Evolutionary conservation across 306 rosid genomes (phyloP), one percentile per base, ranked within the genome.

Genomic region (Morella rubra): DNA sequence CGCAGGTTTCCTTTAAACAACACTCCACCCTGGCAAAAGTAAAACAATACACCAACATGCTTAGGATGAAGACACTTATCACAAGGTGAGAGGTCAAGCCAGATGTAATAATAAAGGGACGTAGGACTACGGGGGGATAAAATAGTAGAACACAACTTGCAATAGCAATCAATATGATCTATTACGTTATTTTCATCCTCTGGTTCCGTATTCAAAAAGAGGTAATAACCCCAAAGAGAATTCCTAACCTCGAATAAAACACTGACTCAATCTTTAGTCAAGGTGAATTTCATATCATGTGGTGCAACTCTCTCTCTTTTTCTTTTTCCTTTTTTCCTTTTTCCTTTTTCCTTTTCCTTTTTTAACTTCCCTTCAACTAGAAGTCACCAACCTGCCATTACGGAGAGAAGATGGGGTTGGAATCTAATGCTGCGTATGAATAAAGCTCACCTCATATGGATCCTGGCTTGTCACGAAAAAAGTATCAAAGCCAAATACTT

Each of bases 1-100:
- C 99, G 93, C 80, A 96, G 88, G 78, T 96, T 96, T 79, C 99
- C 99, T 83, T 96, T 92, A 80, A 96, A 96, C 82, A 96, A 72
- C 22, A 96, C 96, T 82, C 99, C 99, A 71, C 91, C 93, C 99
- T 96, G 67, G 81, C 46, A 79, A 64, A 77, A 73, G 76, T 69
- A 64, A 77, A 44, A 84, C 77, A 13, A 44, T 44, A 55, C 50
- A 16, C 51, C 74, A 65, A 27, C 55, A 58, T 32, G 85, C 32
- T 54, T 41, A 77, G 46, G 77, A 81, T 60, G 69, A 74, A 68
- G 83, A 50, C 54, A 54, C 73, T 19, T 14, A 44, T 59, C 13
- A 5, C 50, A 56, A 15, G 22, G 10, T 16, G 56, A 44, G 32
- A 1, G 27, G 58, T 69, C 45, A 16, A 77, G 20, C 32, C 19